Percentiles rank a stretch among this genome's conserved stretches.
Conservation (phyloP, 208 protist species). For the Trypanosoma conorhini region DNA sequence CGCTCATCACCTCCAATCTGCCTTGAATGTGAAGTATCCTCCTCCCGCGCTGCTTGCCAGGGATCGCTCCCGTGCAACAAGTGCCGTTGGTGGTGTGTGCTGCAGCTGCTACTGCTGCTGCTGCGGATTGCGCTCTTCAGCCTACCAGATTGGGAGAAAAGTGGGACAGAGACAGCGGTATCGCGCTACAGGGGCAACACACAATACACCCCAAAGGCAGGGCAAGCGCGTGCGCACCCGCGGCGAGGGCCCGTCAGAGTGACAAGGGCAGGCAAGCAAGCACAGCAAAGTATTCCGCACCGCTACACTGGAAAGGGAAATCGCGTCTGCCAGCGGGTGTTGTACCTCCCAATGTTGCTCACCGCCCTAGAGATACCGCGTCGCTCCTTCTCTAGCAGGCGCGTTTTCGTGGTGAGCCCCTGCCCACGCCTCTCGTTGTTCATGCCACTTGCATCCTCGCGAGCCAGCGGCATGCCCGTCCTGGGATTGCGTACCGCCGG, state of each 20-base stretch:
- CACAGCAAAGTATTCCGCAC: not conserved
- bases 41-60: not conserved
- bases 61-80: not conserved
- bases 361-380: conserved; percentile 72
- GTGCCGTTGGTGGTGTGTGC: not conserved
- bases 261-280: not conserved
- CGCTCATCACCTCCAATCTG: conserved; percentile 44
- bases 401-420: conserved; percentile 74
- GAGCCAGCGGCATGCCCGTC: conserved; percentile 65
- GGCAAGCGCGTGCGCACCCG: not conserved
- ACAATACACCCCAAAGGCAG: not conserved
- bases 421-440: conserved; percentile 84
- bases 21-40: not conserved
- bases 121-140: not conserved
- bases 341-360: conserved; percentile 66
- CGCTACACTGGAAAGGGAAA: conserved; percentile 77
- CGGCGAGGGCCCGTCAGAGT: not conserved
- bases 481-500: conserved; percentile 71
- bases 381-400: conserved; percentile 55
- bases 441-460: conserved; percentile 83
- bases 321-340: conserved; percentile 77
- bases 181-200: not conserved
- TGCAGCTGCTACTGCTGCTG: too few species aligned
- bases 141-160: conserved; percentile 4
- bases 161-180: not conserved